Evolutionary conservation across 805 yeast genomes (phyloP).

Genomic region (Teunomyces kruisii): DNA sequence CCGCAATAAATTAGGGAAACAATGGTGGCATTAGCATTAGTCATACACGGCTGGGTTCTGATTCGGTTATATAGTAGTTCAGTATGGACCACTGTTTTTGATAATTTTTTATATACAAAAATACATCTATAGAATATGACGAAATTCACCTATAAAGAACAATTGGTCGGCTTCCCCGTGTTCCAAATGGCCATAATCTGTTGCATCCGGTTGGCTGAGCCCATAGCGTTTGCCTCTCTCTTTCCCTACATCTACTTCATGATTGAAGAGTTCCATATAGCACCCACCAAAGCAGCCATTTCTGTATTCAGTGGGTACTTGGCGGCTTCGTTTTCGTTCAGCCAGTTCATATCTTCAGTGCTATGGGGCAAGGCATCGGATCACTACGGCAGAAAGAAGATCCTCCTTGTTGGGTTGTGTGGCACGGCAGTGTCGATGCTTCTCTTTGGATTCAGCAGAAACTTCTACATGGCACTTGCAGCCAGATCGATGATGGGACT

Average conservation of each 20-base stretch:
- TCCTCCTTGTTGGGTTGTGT: conserved; percentile 49
- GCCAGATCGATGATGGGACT: conserved; percentile 57
- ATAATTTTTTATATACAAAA: too few relatives aligned
- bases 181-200: conserved; percentile 43
- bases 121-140: not conserved
- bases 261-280: conserved; percentile 55
- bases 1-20: not conserved
- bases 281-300: conserved; percentile 48
- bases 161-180: conserved; percentile 56
- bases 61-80: too few relatives aligned
- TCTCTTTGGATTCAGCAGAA: conserved; percentile 53
- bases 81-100: too few relatives aligned
- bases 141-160: conserved; percentile 35
- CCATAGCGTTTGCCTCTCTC: conserved; percentile 61
- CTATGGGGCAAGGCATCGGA: conserved; percentile 63
- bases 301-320: conserved; percentile 62
- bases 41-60: not conserved
- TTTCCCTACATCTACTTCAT: conserved; percentile 66
- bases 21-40: not conserved
- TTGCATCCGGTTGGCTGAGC: conserved; percentile 57
- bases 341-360: conserved; percentile 56
- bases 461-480: conserved; percentile 50
- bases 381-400: conserved; percentile 55
- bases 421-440: conserved; percentile 51
- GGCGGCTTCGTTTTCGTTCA: conserved; percentile 59